These are phyloP conservation scores for Oryza meyeriana DNA, from an alignment of 176 grass and related monocot genomes.

Conservation along the genomic window DNA sequence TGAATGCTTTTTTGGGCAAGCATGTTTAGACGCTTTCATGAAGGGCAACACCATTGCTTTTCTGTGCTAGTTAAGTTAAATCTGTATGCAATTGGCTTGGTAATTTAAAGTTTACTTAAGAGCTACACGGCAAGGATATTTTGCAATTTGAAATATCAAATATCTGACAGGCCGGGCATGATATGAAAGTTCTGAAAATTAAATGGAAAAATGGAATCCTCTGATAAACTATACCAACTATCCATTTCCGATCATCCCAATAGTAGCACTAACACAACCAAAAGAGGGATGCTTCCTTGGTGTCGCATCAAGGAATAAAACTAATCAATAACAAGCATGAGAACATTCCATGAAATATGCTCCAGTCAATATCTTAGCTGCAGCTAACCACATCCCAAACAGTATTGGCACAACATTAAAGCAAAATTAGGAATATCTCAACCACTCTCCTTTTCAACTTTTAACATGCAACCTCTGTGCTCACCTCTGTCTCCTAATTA, in stretches of 20 bases:
- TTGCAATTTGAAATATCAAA: not conserved
- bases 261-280: not conserved
- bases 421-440: not conserved
- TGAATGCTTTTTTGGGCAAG: not conserved
- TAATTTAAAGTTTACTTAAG: not conserved
- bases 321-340: not conserved
- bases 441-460: not conserved
- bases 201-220: not conserved
- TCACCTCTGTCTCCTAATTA: not conserved
- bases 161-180: not conserved
- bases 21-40: not conserved
- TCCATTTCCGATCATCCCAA: not conserved
- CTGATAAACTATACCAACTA: not conserved
- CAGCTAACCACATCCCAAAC: not conserved
- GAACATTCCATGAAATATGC: not conserved
- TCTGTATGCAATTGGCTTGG: not conserved
- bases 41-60: not conserved
- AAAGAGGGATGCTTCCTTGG: constrained; percentile 4
- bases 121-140: not conserved
- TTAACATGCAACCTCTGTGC: not conserved
- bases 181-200: not conserved
- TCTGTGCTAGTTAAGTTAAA: too few relatives aligned
- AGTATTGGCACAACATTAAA: not conserved
- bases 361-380: constrained; percentile 1
- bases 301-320: constrained; percentile 6